Evolutionary conservation across 306 rosid species (phyloP).

Genomic region (Castanospermum australe): DNA sequence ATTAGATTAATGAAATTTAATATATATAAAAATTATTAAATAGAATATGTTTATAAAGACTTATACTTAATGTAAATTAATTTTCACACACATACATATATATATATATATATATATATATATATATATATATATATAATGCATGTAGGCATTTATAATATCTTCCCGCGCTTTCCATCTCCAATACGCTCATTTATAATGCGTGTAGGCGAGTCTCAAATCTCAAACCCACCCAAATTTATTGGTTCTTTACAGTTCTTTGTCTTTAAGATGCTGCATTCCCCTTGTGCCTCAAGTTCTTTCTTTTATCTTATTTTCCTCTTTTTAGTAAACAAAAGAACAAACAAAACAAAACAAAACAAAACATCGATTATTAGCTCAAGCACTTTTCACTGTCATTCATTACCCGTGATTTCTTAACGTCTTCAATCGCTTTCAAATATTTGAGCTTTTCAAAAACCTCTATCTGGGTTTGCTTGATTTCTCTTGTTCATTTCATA

Average conservation of each 20-base stretch:
- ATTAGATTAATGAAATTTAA: too few relatives aligned
- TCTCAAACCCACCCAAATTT: slow-evolving; percentile 23
- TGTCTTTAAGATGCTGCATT: slow-evolving; percentile 40
- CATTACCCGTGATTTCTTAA: not conserved
- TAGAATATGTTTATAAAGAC: too few relatives aligned
- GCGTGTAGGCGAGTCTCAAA: slow-evolving; percentile 75
- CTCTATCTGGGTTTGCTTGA: slow-evolving; percentile 28
- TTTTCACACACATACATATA: too few relatives aligned
- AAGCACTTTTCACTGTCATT: slow-evolving; percentile 15
- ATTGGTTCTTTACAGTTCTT: slow-evolving; percentile 21
- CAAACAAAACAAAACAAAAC: too few relatives aligned
- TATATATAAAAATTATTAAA: too few relatives aligned
- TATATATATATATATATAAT: too few relatives aligned
- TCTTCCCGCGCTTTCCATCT: slow-evolving; percentile 54
- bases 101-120: too few relatives aligned
- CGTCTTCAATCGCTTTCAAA: slow-evolving; percentile 22
- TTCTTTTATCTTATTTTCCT: not conserved
- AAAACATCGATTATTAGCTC: slow-evolving; percentile 7
- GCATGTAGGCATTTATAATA: too few relatives aligned
- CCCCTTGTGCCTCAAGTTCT: slow-evolving; percentile 26
- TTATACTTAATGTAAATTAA: too few relatives aligned
- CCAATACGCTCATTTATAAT: slow-evolving; percentile 33
- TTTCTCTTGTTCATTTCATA: slow-evolving; percentile 22
- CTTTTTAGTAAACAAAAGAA: not conserved
- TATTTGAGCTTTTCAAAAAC: slow-evolving; percentile 27